Conservation (phyloP, 257 asterid species). For the Rhazya stricta region DNA sequence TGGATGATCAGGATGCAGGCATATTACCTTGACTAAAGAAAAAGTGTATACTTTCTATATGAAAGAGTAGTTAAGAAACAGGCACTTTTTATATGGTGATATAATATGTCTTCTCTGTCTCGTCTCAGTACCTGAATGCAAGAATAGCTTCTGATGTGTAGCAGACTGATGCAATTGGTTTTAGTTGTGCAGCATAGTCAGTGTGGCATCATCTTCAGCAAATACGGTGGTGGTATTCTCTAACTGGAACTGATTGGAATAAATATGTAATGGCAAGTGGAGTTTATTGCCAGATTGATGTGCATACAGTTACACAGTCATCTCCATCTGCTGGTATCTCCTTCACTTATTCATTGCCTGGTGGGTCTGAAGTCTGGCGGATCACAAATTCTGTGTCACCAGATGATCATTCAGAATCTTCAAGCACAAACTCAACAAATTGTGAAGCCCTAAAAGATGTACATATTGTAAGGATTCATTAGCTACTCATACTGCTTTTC, state of each 20-base stretch:
- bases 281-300: slow-evolving; percentile 23
- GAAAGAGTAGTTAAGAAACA: neutral
- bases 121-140: neutral
- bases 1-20: neutral
- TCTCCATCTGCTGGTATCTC: slow-evolving; percentile 39
- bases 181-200: neutral
- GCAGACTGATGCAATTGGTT: neutral
- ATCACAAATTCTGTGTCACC: slow-evolving; percentile 22
- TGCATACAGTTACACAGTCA: slow-evolving; percentile 30
- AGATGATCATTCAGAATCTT: slow-evolving; percentile 17
- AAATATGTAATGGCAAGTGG: slow-evolving; percentile 25
- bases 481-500: neutral
- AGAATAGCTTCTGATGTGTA: neutral
- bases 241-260: neutral
- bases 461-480: slow-evolving; percentile 33
- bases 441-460: slow-evolving; percentile 32
- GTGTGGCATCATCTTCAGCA: neutral
- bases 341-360: slow-evolving; percentile 32
- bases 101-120: neutral
- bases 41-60: neutral
- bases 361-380: slow-evolving; percentile 23
- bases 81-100: neutral
- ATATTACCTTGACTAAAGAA: neutral
- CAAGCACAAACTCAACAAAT: slow-evolving; percentile 13
- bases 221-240: slow-evolving; percentile 7